Conservation (phyloP, 2,329 filamentous ascomycete species). For the Talaromyces islandicus region DNA sequence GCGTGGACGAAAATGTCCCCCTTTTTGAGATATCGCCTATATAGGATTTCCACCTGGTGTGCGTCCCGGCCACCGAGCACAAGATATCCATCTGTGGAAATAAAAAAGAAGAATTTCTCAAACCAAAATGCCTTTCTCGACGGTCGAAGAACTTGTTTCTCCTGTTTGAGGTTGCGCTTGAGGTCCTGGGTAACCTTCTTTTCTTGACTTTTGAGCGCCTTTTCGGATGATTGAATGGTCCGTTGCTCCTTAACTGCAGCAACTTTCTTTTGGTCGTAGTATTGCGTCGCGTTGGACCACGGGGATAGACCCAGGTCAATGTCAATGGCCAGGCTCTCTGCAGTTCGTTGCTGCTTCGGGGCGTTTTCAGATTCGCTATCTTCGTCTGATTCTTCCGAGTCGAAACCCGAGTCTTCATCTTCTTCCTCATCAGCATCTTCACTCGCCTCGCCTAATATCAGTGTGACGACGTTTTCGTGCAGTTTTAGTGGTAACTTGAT, state of each 20-base stretch:
- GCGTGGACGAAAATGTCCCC: constrained; percentile 91
- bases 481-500: constrained; percentile 85
- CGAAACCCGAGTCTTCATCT: constrained; percentile 57
- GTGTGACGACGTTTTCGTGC: constrained; percentile 79
- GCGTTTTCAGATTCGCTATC: constrained; percentile 44
- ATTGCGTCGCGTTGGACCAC: constrained; percentile 84
- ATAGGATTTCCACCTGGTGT: constrained; percentile 88
- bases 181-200: constrained; percentile 81
- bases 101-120: constrained; percentile 93
- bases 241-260: constrained; percentile 84
- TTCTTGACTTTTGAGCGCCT: constrained; percentile 82
- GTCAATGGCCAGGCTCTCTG: constrained; percentile 62
- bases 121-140: constrained; percentile 88
- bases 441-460: constrained; percentile 68
- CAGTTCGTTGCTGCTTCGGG: constrained; percentile 21
- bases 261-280: constrained; percentile 81
- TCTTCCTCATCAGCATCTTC: constrained; percentile 56
- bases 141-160: constrained; percentile 79
- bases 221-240: constrained; percentile 72
- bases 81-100: constrained; percentile 91
- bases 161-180: constrained; percentile 82
- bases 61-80: constrained; percentile 78
- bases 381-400: constrained; percentile 46
- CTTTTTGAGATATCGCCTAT: constrained; percentile 75
- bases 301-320: constrained; percentile 76